Conservation (phyloP, 2,329 filamentous ascomycete genomes). For the Neoscytalidium dimidiatum region DNA sequence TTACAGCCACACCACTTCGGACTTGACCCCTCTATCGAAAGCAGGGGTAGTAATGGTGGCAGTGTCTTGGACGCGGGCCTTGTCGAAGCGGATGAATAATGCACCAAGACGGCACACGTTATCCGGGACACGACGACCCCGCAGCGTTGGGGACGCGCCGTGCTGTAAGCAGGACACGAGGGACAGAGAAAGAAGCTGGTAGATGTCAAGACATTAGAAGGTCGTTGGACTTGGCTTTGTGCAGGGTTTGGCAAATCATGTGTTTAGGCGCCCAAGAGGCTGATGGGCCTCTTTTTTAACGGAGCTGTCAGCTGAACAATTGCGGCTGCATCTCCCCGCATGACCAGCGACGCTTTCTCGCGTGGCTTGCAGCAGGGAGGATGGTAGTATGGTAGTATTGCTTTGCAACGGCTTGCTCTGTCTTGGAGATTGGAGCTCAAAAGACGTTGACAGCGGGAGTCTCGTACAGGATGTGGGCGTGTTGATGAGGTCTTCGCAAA, state of each 20-base stretch:
- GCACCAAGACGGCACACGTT: not conserved
- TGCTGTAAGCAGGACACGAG: not conserved
- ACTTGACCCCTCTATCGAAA: not conserved
- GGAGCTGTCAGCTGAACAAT: not conserved
- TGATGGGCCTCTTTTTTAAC: not conserved
- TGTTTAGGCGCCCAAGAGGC: not conserved
- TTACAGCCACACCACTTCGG: conserved; percentile 1
- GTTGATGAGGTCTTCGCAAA: not conserved
- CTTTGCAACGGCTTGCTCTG: not conserved
- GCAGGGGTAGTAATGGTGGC: not conserved
- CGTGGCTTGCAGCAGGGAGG: not conserved
- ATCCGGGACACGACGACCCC: not conserved
- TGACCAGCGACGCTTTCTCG: not conserved
- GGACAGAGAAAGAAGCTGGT: not conserved
- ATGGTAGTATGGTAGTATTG: not conserved
- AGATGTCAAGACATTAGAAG: not conserved
- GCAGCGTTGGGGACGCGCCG: not conserved
- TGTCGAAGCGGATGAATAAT: not conserved
- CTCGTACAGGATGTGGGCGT: not conserved
- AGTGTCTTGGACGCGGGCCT: not conserved
- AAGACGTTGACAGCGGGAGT: not conserved
- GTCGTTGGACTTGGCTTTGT: not conserved
- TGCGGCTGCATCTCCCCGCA: not conserved
- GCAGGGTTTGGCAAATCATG: not conserved
- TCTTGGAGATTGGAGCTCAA: not conserved